Evolutionary conservation across 768 basidiomycete species (phyloP).

Genomic region (Termitomyces sp.): DNA sequence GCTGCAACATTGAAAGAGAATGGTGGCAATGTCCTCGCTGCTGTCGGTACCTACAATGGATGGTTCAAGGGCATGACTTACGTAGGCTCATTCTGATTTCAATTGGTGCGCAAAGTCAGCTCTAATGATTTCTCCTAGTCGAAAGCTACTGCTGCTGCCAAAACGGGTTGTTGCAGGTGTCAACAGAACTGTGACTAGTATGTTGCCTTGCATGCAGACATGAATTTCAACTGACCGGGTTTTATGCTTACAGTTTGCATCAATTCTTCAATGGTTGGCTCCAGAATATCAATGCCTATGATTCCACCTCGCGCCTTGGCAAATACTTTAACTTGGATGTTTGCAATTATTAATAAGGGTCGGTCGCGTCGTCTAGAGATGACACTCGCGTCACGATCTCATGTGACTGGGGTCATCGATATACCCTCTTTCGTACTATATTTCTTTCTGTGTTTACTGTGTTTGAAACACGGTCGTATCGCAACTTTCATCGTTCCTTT

Average conservation of each 20-base stretch:
- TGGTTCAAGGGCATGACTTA: constrained; percentile 56
- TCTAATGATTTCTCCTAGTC: constrained; percentile 23
- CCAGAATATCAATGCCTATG: constrained; percentile 51
- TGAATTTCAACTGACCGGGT: background rate
- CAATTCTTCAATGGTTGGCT: constrained; percentile 73
- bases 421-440: constrained; percentile 1
- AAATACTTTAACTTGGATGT: constrained; percentile 61
- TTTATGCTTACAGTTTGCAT: constrained; percentile 38
- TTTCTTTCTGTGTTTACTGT: background rate
- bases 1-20: constrained; percentile 39
- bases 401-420: background rate
- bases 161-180: constrained; percentile 53
- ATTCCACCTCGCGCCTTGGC: constrained; percentile 38
- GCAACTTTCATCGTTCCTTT: background rate
- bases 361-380: constrained; percentile 6
- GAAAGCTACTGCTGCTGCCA: constrained; percentile 52
- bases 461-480: background rate
- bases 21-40: constrained; percentile 46
- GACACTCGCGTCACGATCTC: background rate
- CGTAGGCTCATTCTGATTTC: constrained; percentile 25
- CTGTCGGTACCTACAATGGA: constrained; percentile 75
- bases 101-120: background rate
- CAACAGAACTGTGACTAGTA: constrained; percentile 89
- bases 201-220: constrained; percentile 19
- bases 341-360: constrained; percentile 20